These are phyloP conservation scores for Cercospora sp. DNA, from an alignment of 2,329 filamentous ascomycete species.

Conservation along the genomic window DNA sequence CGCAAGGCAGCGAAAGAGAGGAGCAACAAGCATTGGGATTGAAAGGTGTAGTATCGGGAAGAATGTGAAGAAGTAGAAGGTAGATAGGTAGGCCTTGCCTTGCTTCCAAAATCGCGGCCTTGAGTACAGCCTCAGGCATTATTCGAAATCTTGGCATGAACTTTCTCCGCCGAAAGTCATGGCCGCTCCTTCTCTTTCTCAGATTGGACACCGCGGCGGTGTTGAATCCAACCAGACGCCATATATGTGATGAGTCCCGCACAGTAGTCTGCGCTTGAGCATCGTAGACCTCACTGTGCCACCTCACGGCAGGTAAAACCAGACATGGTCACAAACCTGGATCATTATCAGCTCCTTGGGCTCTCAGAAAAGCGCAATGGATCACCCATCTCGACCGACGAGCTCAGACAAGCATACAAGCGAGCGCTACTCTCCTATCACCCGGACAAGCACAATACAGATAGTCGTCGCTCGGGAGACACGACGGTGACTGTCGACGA, in stretches of 20 bases:
- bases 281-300: background rate
- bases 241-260: background rate
- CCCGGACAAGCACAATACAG: constrained; percentile 53
- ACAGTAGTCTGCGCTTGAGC: background rate
- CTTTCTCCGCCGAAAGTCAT: background rate
- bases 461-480: constrained; percentile 21
- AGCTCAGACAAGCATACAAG: constrained; percentile 58
- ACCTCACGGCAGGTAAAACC: background rate
- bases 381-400: constrained; percentile 30
- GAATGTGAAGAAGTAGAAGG: background rate
- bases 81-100: too few relatives aligned
- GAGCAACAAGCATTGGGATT: background rate
- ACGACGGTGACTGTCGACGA: constrained; percentile 52
- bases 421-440: constrained; percentile 58
- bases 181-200: background rate
- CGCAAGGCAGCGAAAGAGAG: background rate
- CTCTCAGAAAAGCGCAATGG: constrained; percentile 28
- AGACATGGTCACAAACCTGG: constrained; percentile 9
- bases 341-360: constrained; percentile 36
- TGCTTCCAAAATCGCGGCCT: too few relatives aligned
- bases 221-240: background rate
- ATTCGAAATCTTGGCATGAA: background rate
- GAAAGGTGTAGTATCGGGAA: background rate
- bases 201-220: background rate
- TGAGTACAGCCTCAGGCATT: background rate